These are phyloP conservation scores for Penstemon newberryi DNA, from an alignment of 257 asterid genomes.

Conservation along the genomic window DNA sequence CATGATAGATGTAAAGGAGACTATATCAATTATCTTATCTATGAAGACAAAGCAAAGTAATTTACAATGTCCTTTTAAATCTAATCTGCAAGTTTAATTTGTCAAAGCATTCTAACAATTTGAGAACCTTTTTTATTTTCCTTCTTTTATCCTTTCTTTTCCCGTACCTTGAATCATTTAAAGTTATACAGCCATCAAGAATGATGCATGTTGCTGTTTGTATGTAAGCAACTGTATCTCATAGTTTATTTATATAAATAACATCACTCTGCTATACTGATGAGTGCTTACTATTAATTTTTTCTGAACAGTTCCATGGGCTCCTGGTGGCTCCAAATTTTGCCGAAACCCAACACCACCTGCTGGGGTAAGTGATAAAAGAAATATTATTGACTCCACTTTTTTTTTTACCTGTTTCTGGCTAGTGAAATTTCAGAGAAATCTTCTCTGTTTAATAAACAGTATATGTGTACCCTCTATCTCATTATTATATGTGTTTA, in stretches of 20 bases:
- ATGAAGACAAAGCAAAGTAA: not conserved
- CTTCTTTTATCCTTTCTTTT: not conserved
- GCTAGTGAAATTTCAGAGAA: too few relatives aligned
- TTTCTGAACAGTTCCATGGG: constrained; percentile 88
- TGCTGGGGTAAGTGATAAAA: constrained; percentile 63
- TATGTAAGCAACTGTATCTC: not conserved
- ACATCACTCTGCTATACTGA: not conserved
- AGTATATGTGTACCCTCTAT: not conserved
- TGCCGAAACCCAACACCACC: constrained; percentile 92
- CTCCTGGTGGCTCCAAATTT: constrained; percentile 98
- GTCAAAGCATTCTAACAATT: constrained; percentile 18
- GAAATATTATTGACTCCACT: not conserved
- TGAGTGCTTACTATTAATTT: constrained; percentile 21
- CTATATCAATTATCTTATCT: too few relatives aligned
- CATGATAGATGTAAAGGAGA: not conserved
- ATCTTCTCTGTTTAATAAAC: not conserved
- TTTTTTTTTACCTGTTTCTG: not conserved
- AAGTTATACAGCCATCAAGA: not conserved
- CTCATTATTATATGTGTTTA: not conserved
- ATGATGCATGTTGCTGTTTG: not conserved
- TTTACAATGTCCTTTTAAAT: not conserved
- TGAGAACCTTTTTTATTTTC: not conserved
- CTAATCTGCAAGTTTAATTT: constrained; percentile 12
- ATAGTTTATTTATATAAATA: not conserved
- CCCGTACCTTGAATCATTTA: not conserved